Base-by-base conservation (phyloP, 352 stramenopile species). In the Phytopythium delawarense region DNA sequence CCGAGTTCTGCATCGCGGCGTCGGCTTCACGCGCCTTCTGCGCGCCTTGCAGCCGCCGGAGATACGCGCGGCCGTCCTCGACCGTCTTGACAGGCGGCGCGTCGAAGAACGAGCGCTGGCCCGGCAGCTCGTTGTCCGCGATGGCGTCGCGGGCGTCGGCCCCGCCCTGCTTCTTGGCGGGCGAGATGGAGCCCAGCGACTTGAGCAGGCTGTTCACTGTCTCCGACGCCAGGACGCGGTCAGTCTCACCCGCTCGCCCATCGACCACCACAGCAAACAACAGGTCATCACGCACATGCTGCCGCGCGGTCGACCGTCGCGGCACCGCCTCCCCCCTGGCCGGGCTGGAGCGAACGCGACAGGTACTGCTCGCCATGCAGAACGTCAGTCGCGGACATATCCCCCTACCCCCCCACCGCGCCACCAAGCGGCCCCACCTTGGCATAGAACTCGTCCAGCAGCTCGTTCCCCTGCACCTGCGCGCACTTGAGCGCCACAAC, bases 61-160 rank as follows among this genome's bases (percentile, higher is more conserved):
- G 59, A 23, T 88, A 93, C 32, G 76, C 80, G 48, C 88, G 88
- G 32, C 84, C 80, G 56, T 93, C 80, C 35, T 91, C 84, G 32
- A 90, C 76, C 0, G 81, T 90, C 57, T 75, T 82, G 55, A 90
- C 77, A 0, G 79, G 65, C 59, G 78, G 65, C 25, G 67, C 62
- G 39, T 93, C 84, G 25, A 93, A 93, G 71, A 93, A 93, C 57
- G 81, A 91, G n/a, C 79, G 78, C 53, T 79, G 61, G 18, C 59
- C 46, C 15, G 57, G 34, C 4, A 35, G 16, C 1, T 44, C 42
- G 55, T 64, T 34, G 13, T 67, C 61, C 49, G 46, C 28, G 20
- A 9, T 48, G 2, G 57, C 39, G 13, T 39, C 42, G 7, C 63
- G 37, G 13, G 28, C 4, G n/a, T 57, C 45, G 32, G 58, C 60